Base-by-base conservation (phyloP, 1,284 basidiomycete species). In the Ceratobasidium theobromae region DNA sequence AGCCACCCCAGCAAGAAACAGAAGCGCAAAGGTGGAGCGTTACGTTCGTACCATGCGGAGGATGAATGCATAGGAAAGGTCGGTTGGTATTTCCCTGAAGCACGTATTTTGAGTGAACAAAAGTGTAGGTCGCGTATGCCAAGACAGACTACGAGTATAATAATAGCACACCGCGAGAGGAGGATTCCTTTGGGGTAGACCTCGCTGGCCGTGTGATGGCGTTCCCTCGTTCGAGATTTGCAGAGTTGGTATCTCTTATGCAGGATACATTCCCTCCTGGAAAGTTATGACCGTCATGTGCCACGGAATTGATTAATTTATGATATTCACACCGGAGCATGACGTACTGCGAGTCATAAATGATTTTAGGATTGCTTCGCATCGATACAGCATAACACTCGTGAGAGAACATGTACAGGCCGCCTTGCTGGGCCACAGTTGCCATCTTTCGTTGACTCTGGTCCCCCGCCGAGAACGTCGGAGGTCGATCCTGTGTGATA, bases 171-270 rank as follows among this genome's bases (percentile, higher is more conserved):
- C 82, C 83, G 2, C 80, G 89, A 43, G 86, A 88, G 41, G 81
- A 81, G 65, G 89, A 91, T 49, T 78, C 86, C 0, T 92, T 95
- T 73, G 93, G 93, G 1, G 79, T 95, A 25, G 91, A 95, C 72
- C 81, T 85, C 51, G 83, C 85, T 18, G 92, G 89, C 0, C 79
- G 91, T 49, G 76, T 93, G 67, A 89, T 93, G 81, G 78, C 96
- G 6, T 77, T 95, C 0, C 64, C 69, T 11, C 53, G 38, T 1
- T 23, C 55, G 23, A 66, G 60, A 38, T 55, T 70, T 21, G 25
- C 49, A n/a, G 57, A 58, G 6, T 33, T 71, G 12, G 66, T 70
- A 27, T 43, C 53, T 8, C 27, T 28, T 11, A 57, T 69, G 60
- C 30, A 55, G 12, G 53, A 53, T 3, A 27, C 52, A n/a, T 67